Conservation (phyloP, 306 rosid species). For the Dryas octopetala region DNA sequence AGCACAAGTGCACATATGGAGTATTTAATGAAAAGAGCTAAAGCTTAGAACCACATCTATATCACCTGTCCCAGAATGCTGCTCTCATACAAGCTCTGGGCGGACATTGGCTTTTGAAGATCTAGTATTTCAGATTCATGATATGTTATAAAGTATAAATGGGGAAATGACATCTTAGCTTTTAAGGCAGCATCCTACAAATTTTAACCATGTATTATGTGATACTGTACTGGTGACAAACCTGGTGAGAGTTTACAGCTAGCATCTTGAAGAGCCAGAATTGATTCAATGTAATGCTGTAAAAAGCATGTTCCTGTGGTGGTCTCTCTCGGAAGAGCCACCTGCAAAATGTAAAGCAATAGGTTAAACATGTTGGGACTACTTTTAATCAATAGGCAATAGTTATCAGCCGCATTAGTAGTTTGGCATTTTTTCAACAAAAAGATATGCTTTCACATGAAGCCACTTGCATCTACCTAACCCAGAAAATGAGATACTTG, state of each 20-base stretch:
- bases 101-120: background rate
- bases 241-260: slow-evolving; percentile 58
- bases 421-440: background rate
- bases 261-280: slow-evolving; percentile 90
- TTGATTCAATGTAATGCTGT: slow-evolving; percentile 72
- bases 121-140: background rate
- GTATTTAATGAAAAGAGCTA: no score
- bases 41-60: background rate
- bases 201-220: background rate
- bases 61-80: background rate
- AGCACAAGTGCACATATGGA: no score
- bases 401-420: background rate
- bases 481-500: background rate
- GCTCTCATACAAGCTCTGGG: background rate
- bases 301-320: slow-evolving; percentile 70
- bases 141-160: background rate
- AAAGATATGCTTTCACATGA: background rate
- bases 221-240: slow-evolving; percentile 22
- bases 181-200: background rate
- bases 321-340: slow-evolving; percentile 95
- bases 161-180: background rate
- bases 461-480: background rate
- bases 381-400: slow-evolving; percentile 10
- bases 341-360: slow-evolving; percentile 46
- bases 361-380: slow-evolving; percentile 21